Evolutionary conservation across 2,329 filamentous ascomycete species (phyloP), one percentile per base, ranked within the genome.

Genomic region (Sporothrix mexicana): DNA sequence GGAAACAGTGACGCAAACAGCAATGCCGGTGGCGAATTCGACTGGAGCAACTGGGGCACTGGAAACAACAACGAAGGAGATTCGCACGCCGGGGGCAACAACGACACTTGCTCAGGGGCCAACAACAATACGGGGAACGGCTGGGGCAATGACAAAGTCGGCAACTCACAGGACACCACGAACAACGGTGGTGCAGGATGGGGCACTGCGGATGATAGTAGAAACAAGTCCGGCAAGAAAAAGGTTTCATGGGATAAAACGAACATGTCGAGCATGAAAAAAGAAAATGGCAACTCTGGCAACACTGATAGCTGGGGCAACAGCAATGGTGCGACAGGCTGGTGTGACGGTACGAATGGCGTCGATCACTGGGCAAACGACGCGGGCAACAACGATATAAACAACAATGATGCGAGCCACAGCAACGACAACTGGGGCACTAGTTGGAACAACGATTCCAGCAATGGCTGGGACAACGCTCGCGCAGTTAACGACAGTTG

Each of bases 1-100:
- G 49, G 49, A 47, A 59, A 36, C 47, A 47, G 36, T 49, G 25
- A 20, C 41, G 20, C 15, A 57, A 41, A 45, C 8, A 45, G 23
- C 10, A 43, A 25, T 57, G 6, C 15, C 36, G 5, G n/a, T 57
- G 12, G 10, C 36, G 5, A 20, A 36, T 36, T 36, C 47, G 9
- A 67, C 17, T 55, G 59, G 13, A 68, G 23, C n/a, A 53, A 41
- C 30, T 49, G 45, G n/a, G 49, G 49, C 53, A 25, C 41, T 43
- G 49, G 62, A 45, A 61, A 69, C 25, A 51, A 41, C 51, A 61
- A 59, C n/a, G 23, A 17, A 25, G 62, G 25, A 25, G 61, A 20
- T 25, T 47, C 36, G n/a, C 47, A 43, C 41, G 3, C 41, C 25
- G 41, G 41, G 20, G 47, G 20, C 8, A 47, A 47, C 6, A 61